Evolutionary conservation across 176 grass and related monocot genomes (phyloP).

Genomic region (Zizania latifolia): DNA sequence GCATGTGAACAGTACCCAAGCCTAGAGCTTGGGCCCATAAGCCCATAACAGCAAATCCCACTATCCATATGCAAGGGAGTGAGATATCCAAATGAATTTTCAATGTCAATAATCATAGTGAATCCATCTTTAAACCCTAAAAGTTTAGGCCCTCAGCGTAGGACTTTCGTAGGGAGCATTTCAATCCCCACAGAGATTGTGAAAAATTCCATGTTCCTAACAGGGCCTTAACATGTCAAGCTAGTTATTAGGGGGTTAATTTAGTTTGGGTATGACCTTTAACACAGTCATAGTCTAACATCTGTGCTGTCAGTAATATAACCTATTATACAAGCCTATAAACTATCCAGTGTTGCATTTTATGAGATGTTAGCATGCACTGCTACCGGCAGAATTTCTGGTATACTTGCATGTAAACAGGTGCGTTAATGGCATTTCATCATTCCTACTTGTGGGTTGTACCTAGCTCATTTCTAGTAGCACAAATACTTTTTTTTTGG

Average conservation of each 20-base stretch:
- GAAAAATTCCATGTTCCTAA: too few species aligned
- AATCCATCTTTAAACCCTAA: too few species aligned
- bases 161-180: too few species aligned
- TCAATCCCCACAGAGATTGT: too few species aligned
- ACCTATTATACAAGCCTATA: slow-evolving; percentile 11
- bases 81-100: neutral
- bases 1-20: too few species aligned
- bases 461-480: neutral
- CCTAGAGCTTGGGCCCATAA: too few species aligned
- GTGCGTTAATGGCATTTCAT: neutral
- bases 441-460: neutral
- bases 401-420: neutral
- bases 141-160: too few species aligned
- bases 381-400: neutral
- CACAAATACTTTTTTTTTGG: neutral
- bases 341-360: neutral
- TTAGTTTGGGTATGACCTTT: neutral
- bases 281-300: neutral
- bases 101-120: too few species aligned
- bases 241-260: neutral
- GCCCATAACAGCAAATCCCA: neutral
- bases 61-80: slow-evolving; percentile 4
- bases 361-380: neutral
- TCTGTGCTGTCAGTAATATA: neutral
- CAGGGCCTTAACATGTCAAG: too few species aligned